A percentile compares a stretch with the other conserved stretches of the same genome.
Conservation (phyloP, 2,329 filamentous ascomycete species). For the Tolypocladium amazonense region DNA sequence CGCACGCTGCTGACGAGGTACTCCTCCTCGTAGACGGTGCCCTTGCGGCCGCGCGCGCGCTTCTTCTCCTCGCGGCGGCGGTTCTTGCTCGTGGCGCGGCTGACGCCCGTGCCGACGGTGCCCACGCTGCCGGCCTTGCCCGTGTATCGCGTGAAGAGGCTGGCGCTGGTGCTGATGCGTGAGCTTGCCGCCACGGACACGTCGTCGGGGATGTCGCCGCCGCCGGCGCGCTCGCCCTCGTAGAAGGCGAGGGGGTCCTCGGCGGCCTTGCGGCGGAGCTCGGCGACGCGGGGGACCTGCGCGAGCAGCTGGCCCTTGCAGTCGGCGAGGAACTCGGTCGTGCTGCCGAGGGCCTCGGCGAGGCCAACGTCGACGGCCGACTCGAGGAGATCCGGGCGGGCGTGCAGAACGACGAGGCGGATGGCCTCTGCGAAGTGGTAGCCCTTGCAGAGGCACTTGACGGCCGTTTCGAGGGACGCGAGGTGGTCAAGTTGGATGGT, state of each 20-base stretch:
- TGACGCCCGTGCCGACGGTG: slow-evolving; percentile 62
- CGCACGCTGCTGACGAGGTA: slow-evolving; percentile 85
- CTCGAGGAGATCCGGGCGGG: slow-evolving; percentile 50
- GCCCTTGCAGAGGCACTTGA: slow-evolving; percentile 74
- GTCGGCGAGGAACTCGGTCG: slow-evolving; percentile 86
- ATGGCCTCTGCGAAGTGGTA: slow-evolving; percentile 85
- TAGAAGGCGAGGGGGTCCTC: slow-evolving; percentile 85
- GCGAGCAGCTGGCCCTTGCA: slow-evolving; percentile 77
- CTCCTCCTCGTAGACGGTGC: slow-evolving; percentile 95
- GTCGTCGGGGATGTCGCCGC: slow-evolving; percentile 75
- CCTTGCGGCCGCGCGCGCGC: slow-evolving; percentile 87
- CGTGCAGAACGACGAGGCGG: slow-evolving; percentile 56
- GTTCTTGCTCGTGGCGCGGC: slow-evolving; percentile 77
- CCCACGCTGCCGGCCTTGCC: slow-evolving; percentile 53
- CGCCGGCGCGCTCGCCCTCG: slow-evolving; percentile 59
- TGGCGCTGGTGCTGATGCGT: slow-evolving; percentile 70
- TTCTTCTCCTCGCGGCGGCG: slow-evolving; percentile 87
- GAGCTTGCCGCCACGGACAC: slow-evolving; percentile 79
- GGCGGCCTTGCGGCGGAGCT: slow-evolving; percentile 69
- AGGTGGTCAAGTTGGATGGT: slow-evolving; percentile 77
- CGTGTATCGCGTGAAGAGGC: slow-evolving; percentile 87
- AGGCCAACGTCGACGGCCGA: slow-evolving; percentile 68
- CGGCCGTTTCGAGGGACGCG: slow-evolving; percentile 56
- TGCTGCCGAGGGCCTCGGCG: slow-evolving; percentile 67
- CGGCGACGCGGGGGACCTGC: slow-evolving; percentile 75